phyloP scores from a whole-genome alignment of 2,329 filamentous ascomycete species.

The Colletotrichum sp. region DNA sequence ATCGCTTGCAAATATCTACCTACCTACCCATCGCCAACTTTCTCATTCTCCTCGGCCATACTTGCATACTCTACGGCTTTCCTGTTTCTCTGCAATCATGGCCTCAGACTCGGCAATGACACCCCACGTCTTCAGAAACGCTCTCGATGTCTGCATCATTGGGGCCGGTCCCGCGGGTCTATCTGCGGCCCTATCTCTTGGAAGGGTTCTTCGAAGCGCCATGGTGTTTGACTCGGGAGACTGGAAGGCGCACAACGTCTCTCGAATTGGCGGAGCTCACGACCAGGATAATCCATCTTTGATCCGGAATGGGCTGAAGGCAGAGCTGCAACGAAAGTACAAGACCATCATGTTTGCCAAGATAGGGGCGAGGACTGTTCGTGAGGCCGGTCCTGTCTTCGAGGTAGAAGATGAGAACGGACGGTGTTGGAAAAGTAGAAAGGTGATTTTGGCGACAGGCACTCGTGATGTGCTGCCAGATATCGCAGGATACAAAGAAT shows the following conservation, averaged over 20 bases:
- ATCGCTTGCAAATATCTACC: not conserved
- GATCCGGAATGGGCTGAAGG: not conserved
- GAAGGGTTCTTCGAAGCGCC: not conserved
- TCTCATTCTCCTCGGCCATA: not conserved
- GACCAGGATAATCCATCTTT: not conserved
- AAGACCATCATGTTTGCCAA: not conserved
- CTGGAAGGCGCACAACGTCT: not conserved
- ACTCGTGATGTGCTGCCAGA: not conserved
- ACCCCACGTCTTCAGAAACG: not conserved
- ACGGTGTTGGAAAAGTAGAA: not conserved
- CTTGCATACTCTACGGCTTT: not conserved
- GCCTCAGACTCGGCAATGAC: not conserved
- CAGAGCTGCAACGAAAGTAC: not conserved
- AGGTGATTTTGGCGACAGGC: not conserved
- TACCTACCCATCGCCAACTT: rapidly evolving
- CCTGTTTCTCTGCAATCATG: not conserved
- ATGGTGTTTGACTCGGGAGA: not conserved
- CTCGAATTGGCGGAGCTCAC: not conserved
- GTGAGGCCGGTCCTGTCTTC: not conserved
- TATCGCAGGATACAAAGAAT: not conserved
- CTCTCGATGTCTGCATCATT: not conserved
- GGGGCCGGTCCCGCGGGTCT: not conserved
- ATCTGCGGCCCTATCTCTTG: not conserved
- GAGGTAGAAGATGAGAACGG: not conserved
- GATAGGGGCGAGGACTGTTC: not conserved